phyloP scores from a whole-genome alignment of 257 asterid genomes.

The Hygrophila difformis region DNA sequence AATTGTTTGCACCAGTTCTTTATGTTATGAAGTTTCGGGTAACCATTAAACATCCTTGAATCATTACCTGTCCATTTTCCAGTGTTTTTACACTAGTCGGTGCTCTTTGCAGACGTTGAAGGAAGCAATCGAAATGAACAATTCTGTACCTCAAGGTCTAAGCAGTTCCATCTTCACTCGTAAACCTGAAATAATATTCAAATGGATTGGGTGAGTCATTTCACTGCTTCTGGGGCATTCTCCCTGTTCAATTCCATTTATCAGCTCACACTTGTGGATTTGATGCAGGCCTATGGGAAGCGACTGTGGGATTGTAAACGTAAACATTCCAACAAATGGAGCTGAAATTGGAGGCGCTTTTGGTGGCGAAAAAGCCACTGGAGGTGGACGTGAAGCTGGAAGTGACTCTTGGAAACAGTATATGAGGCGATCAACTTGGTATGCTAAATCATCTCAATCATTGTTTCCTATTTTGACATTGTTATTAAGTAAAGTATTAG shows the following conservation, averaged over 20 bases:
- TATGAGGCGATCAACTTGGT: constrained; percentile 99
- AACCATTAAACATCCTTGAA: not conserved
- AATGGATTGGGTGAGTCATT: constrained; percentile 85
- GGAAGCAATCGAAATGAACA: constrained; percentile 86
- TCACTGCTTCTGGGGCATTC: not conserved
- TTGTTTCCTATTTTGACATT: no score
- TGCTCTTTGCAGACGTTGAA: constrained; percentile 57
- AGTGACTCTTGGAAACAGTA: constrained; percentile 99
- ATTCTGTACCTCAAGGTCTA: constrained; percentile 98
- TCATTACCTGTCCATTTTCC: not conserved
- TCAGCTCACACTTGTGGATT: not conserved
- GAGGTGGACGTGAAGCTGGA: constrained; percentile 99
- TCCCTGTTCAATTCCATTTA: not conserved
- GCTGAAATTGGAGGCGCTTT: constrained; percentile 99
- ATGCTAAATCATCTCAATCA: no score
- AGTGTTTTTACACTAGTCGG: constrained; percentile 1
- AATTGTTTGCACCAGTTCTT: constrained; percentile 94
- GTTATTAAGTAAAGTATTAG: no score
- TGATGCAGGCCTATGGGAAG: constrained; percentile 80
- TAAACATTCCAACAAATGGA: constrained; percentile 90
- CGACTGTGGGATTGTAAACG: constrained; percentile 98
- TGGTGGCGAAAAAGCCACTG: constrained; percentile 98
- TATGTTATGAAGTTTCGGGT: constrained; percentile 96
- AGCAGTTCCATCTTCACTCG: constrained; percentile 96
- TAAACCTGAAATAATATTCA: constrained; percentile 71